These are phyloP conservation scores for Ampelomyces quisqualis DNA, from an alignment of 2,329 filamentous ascomycete genomes.

Conservation along the genomic window DNA sequence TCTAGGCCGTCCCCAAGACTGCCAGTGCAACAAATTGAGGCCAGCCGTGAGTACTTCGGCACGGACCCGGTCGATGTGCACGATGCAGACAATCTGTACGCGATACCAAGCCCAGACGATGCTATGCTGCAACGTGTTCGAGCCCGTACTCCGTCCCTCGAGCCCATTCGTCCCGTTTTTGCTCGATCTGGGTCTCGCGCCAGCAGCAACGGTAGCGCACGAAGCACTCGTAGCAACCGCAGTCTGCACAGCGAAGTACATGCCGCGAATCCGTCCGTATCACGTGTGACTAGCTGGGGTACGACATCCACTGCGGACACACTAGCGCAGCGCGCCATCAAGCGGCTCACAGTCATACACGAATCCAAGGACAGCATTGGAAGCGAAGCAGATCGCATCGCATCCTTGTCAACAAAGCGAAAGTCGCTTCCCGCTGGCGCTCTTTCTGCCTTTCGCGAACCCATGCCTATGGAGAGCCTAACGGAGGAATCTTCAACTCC, in stretches of 20 bases:
- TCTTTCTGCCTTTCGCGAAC: constrained; percentile 34
- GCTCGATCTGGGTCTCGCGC: constrained; percentile 22
- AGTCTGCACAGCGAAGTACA: constrained; percentile 43
- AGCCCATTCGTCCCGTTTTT: constrained; percentile 12
- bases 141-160: constrained; percentile 29
- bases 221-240: constrained; percentile 25
- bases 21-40: constrained; percentile 57
- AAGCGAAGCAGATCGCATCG: constrained; percentile 24
- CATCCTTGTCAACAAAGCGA: constrained; percentile 11
- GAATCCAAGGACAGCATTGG: constrained; percentile 50
- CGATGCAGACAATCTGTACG: constrained; percentile 34
- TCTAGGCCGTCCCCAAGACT: constrained; percentile 38
- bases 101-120: constrained; percentile 44
- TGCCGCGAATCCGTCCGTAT: constrained; percentile 54
- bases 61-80: constrained; percentile 6
- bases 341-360: constrained; percentile 65
- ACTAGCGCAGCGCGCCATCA: constrained; percentile 53
- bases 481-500: constrained; percentile 27
- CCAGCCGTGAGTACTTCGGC: constrained; percentile 46
- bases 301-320: constrained; percentile 62
- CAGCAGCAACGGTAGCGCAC: constrained; percentile 25
- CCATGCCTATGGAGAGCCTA: constrained; percentile 33
- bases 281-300: constrained; percentile 69
- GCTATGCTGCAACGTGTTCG: constrained; percentile 48
- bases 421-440: constrained; percentile 22